A percentile compares a stretch with the other conserved stretches of the same genome.
These are phyloP conservation scores for Pleurotus salmoneostramineus DNA, from an alignment of 768 basidiomycete species.

Conservation along the genomic window DNA sequence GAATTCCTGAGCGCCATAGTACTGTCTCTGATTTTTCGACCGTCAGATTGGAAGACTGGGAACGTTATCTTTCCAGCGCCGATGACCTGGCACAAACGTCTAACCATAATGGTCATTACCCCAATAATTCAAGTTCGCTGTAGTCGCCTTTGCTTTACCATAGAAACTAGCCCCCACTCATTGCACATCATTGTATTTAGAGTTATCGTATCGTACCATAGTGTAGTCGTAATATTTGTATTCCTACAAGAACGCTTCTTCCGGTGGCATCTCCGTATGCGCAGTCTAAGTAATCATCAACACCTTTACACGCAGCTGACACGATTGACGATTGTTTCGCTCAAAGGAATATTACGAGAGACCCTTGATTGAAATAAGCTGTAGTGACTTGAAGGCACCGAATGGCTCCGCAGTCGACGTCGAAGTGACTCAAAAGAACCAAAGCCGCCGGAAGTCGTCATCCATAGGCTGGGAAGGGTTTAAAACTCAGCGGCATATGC, in stretches of 20 bases:
- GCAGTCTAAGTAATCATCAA: too few species aligned
- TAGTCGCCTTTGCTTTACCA: neutral
- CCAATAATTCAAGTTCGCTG: neutral
- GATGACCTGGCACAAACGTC: constrained; percentile 26
- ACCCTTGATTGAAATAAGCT: too few species aligned
- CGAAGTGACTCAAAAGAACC: neutral
- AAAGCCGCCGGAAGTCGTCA: constrained; percentile 7
- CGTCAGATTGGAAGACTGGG: constrained; percentile 40
- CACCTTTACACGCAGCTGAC: too few species aligned
- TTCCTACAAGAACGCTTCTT: neutral
- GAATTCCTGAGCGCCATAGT: neutral
- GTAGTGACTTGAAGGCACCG: neutral
- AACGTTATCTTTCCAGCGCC: constrained; percentile 34
- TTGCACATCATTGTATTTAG: neutral
- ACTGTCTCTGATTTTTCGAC: neutral
- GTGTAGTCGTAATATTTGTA: neutral
- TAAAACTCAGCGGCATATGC: neutral
- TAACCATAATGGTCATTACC: too few species aligned
- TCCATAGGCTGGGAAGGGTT: neutral
- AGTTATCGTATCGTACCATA: neutral
- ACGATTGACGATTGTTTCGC: too few species aligned
- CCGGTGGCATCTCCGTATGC: neutral
- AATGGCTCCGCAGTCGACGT: neutral
- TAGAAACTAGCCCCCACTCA: too few species aligned
- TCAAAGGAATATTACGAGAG: too few species aligned